Conservation (phyloP, 176 grass and related monocot genomes). For the Zoysia japonica region DNA sequence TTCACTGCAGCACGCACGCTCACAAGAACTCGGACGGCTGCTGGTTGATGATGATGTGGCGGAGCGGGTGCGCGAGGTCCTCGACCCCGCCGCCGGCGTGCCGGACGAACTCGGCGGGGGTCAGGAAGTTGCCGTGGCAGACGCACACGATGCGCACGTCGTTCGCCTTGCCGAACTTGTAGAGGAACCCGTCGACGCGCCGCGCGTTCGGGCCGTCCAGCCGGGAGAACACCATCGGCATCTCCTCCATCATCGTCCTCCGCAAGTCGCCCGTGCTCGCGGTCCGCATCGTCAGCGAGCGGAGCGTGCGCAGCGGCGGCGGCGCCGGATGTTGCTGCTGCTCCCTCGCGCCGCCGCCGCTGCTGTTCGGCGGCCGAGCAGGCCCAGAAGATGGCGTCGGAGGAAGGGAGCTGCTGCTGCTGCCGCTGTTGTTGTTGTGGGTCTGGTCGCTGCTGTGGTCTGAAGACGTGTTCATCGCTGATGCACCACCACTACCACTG, state of each 20-base stretch:
- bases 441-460: conserved; percentile 1
- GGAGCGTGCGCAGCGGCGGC: conserved; percentile 36
- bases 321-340: not conserved
- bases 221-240: conserved; percentile 88
- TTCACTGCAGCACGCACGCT: not conserved
- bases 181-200: conserved; percentile 88
- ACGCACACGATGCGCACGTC: conserved; percentile 93
- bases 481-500: not conserved
- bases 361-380: not conserved
- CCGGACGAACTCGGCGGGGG: conserved; percentile 80
- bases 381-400: not conserved
- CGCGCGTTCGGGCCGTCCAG: conserved; percentile 58
- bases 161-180: conserved; percentile 78
- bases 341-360: not conserved
- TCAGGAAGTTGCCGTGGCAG: conserved; percentile 93
- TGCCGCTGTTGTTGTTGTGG: not conserved
- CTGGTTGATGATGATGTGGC: conserved; percentile 71
- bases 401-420: not conserved
- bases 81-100: conserved; percentile 80
- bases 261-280: conserved; percentile 54
- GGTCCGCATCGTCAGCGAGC: conserved; percentile 57
- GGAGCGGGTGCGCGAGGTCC: conserved; percentile 67
- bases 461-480: conserved; percentile 21
- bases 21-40: conserved; percentile 55
- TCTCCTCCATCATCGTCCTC: conserved; percentile 86